These are phyloP conservation scores for Peronospora tabacina DNA, from an alignment of 352 stramenopile species.

Conservation along the genomic window DNA sequence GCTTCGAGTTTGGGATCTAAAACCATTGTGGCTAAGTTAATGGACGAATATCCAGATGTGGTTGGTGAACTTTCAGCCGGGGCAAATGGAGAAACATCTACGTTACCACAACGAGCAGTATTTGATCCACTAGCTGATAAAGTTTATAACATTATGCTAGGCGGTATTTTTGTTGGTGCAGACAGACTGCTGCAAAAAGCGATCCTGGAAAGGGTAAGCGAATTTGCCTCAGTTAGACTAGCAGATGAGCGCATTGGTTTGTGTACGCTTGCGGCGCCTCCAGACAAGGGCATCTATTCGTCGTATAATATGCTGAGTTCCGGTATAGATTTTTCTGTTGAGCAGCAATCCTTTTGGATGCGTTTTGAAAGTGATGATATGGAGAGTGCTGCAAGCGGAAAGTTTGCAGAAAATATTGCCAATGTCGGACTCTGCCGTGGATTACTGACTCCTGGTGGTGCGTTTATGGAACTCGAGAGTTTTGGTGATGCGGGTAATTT, in stretches of 20 bases:
- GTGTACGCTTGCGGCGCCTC: slow-evolving; percentile 33
- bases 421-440: slow-evolving; percentile 25
- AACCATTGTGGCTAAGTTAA: slow-evolving; percentile 27
- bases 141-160: slow-evolving; percentile 40
- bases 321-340: slow-evolving; percentile 29
- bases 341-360: slow-evolving; percentile 35
- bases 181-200: slow-evolving; percentile 13
- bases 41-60: slow-evolving; percentile 16
- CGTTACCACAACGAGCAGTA: slow-evolving; percentile 10
- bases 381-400: slow-evolving; percentile 23
- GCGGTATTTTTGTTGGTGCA: slow-evolving; percentile 21
- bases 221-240: slow-evolving; percentile 29
- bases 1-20: slow-evolving; percentile 47
- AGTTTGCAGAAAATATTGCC: slow-evolving; percentile 15
- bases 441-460: slow-evolving; percentile 27
- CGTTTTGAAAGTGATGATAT: slow-evolving; percentile 40
- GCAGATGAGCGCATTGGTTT: slow-evolving; percentile 36
- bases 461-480: slow-evolving; percentile 28
- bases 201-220: slow-evolving; percentile 29
- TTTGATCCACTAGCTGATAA: slow-evolving; percentile 29
- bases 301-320: slow-evolving; percentile 38
- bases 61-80: not conserved
- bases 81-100: slow-evolving; percentile 1
- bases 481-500: slow-evolving; percentile 14
- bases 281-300: slow-evolving; percentile 24